Evolutionary conservation across 768 basidiomycete species (phyloP).

Genomic region (Boletus rubescentipes): DNA sequence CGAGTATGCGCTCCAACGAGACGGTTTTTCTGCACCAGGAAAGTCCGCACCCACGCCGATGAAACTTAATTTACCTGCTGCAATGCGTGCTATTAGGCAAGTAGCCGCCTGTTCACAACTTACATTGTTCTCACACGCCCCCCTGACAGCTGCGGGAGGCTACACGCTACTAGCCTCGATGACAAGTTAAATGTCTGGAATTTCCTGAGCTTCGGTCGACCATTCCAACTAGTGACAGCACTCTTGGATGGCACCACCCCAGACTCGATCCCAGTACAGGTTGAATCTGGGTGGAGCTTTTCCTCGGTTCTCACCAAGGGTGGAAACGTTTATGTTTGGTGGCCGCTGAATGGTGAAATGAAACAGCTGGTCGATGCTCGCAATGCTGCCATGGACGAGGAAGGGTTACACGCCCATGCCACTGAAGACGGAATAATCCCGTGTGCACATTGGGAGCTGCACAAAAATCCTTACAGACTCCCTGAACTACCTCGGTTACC

Average conservation of each 20-base stretch:
- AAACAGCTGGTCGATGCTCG: slow-evolving; percentile 35
- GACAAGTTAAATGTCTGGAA: slow-evolving; percentile 63
- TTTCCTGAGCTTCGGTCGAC: slow-evolving; percentile 75
- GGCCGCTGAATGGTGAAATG: slow-evolving; percentile 56
- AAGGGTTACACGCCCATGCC: slow-evolving; percentile 31
- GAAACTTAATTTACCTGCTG: slow-evolving; percentile 55
- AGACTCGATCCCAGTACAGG: slow-evolving; percentile 52
- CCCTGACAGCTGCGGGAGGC: slow-evolving; percentile 65
- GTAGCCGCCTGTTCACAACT: not conserved
- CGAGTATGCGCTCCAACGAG: slow-evolving; percentile 37
- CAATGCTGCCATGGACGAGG: slow-evolving; percentile 46
- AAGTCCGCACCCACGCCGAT: slow-evolving; percentile 54
- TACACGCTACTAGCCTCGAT: slow-evolving; percentile 70
- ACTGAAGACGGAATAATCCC: slow-evolving; percentile 46
- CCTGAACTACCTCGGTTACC: slow-evolving; percentile 65
- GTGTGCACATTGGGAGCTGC: slow-evolving; percentile 61
- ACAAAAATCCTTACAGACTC: slow-evolving; percentile 53
- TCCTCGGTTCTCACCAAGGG: slow-evolving; percentile 69
- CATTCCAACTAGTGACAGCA: slow-evolving; percentile 54
- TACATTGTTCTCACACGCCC: slow-evolving; percentile 12
- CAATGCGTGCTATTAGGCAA: slow-evolving; percentile 67
- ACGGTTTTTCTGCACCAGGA: slow-evolving; percentile 57
- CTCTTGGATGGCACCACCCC: slow-evolving; percentile 42
- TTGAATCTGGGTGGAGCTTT: slow-evolving; percentile 82
- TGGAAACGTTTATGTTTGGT: slow-evolving; percentile 77